Base-by-base conservation (phyloP, 129 eudicot genomes). In the sunflower (Helianthus annuus) region DNA sequence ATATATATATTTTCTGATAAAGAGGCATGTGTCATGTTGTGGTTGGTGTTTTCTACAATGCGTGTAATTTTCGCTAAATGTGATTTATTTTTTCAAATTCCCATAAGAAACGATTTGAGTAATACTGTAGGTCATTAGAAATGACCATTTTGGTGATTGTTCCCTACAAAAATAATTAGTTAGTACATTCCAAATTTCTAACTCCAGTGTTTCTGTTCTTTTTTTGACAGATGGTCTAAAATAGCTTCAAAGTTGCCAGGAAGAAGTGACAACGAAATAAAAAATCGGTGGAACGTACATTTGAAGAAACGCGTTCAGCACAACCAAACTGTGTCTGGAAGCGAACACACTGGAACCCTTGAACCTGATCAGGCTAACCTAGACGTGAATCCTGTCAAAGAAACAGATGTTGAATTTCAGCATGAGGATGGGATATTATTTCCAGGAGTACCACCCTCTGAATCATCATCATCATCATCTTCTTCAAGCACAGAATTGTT, bases 231-330 rank as follows among this genome's bases (percentile, higher is more conserved):
- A 60, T 76, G 81, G 81, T 69, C 81, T 27, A 11, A n/a, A 48
- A 76, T 76, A 58, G 70, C 81, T 10, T 0, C 70, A 68, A 48
- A 69, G 13, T 48, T 76, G 6, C 75, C 81, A 0, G 81, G 81
- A 48, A 76, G 80, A 69, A 68, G 80, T 22, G 80, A 76, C 64
- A 76, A 76, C 5, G 81, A 76, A 57, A 76, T 76, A 8, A 76
- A 76, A 57, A 69, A 76, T 24, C 75, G 70, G 1, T 76, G 76
- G 81, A 58, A 76, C 64, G 49, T 75, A 46, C 70, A 69, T 59
- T 34, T 76, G 64, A 76, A 76, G 64, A 76, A 76, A 61, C 52
- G 54, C 59, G 34, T 42, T 48, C 40, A 66, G 10, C 7, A 67
- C 10, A 32, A 14, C 10, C 66, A 24, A 6, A 44, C n/a, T 0